These are phyloP conservation scores for Syzygium grande DNA, from an alignment of 345 rosid species.

Conservation along the genomic window DNA sequence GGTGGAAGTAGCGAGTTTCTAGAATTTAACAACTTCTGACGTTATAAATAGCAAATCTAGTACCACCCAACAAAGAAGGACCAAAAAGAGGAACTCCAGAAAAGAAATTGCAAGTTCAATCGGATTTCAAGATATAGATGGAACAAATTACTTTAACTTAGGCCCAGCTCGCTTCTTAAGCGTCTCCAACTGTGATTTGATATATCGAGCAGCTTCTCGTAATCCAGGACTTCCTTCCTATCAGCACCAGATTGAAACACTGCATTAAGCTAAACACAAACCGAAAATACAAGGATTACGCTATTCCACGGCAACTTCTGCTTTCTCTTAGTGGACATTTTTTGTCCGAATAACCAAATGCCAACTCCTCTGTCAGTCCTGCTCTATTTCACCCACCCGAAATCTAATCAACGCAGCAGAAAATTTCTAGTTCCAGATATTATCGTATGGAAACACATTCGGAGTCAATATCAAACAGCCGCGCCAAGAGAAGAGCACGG, in stretches of 20 bases:
- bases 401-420: not conserved
- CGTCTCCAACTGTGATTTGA: conserved; percentile 57
- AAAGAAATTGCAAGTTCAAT: not conserved
- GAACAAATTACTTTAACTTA: conserved; percentile 37
- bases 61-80: not conserved
- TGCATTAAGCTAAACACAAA: not conserved
- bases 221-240: conserved; percentile 93
- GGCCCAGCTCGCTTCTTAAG: conserved; percentile 76
- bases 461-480: not conserved
- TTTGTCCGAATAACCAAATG: not conserved
- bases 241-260: not conserved
- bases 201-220: conserved; percentile 74
- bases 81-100: not conserved
- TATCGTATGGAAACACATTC: not conserved
- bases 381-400: not conserved
- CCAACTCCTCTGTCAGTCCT: not conserved
- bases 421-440: not conserved
- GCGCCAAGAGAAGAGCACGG: not conserved
- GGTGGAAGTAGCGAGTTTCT: not conserved
- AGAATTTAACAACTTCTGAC: not conserved
- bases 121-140: not conserved
- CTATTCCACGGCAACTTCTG: not conserved
- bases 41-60: not conserved
- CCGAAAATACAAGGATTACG: not conserved
- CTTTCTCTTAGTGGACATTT: not conserved